phyloP scores from a whole-genome alignment of 805 yeast species.

The Yarrowia osloensis region DNA sequence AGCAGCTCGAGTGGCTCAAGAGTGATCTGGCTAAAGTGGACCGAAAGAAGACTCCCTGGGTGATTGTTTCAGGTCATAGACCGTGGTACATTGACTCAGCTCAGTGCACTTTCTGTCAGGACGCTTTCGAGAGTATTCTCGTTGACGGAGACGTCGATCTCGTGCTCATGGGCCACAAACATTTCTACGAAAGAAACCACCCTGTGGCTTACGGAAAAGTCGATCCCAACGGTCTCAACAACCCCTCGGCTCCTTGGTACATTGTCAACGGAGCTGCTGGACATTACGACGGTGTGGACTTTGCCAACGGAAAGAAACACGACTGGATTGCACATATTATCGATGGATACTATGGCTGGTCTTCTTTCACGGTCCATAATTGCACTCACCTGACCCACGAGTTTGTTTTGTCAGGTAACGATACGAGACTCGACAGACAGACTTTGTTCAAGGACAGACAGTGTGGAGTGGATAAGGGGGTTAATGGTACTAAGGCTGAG shows the following conservation, averaged over 20 bases:
- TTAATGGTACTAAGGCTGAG: no score
- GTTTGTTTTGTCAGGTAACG: slow-evolving; percentile 38
- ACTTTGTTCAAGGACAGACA: slow-evolving; percentile 37
- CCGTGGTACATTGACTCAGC: slow-evolving; percentile 42
- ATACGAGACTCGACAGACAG: slow-evolving; percentile 38
- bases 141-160: slow-evolving; percentile 37
- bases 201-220: slow-evolving; percentile 35
- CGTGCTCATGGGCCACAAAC: slow-evolving; percentile 38
- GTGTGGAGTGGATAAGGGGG: no score
- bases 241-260: slow-evolving; percentile 42
- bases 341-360: slow-evolving; percentile 38
- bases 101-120: slow-evolving; percentile 32
- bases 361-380: slow-evolving; percentile 40
- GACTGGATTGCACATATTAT: slow-evolving; percentile 31
- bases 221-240: slow-evolving; percentile 40
- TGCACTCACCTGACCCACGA: slow-evolving; percentile 41
- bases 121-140: slow-evolving; percentile 37
- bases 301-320: slow-evolving; percentile 7
- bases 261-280: slow-evolving; percentile 43
- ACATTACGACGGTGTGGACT: slow-evolving; percentile 40
- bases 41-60: slow-evolving; percentile 41
- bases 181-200: slow-evolving; percentile 37
- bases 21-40: slow-evolving; percentile 40
- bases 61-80: slow-evolving; percentile 39
- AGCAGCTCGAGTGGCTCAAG: slow-evolving; percentile 41